Evolutionary conservation across 2,329 filamentous ascomycete genomes (phyloP), one percentile per base, ranked within the genome.

Genomic region (Arachnomyces sp.): DNA sequence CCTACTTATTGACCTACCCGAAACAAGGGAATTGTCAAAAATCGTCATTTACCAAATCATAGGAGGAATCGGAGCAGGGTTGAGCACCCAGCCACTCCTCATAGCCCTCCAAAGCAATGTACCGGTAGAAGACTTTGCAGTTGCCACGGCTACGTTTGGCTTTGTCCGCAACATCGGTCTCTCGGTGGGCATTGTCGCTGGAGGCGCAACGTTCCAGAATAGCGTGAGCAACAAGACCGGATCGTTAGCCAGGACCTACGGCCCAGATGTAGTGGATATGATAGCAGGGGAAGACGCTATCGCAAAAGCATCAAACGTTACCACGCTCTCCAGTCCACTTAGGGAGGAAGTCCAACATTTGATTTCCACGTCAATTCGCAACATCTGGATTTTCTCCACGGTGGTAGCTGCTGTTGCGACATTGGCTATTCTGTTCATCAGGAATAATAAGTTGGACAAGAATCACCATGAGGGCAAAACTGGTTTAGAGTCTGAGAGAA

Each of bases 31-130:
- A 43, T 73, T 67, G 68, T 52, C 66, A 17, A 65, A 65, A 17
- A 65, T 71, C 44, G 61, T 71, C 51, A 61, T 68, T 31, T 82
- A 69, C 51, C 76, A 82, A 56, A 60, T 82, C 35, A 63, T 82
- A 25, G 69, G 67, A 3, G 78, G 78, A n/a, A 52, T 77, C 4
- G 80, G 79, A 16, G 69, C 78, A 4, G 79, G 79, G 0, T 73
- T 77, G 29, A 77, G 78, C 53, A 79, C 82, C 56, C 78, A 82
- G 54, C 62, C 74, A 0, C 78, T 78, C 0, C 64, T 83, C 16
- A 73, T 83, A 29, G 75, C 77, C 0, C 69, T 86, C 4, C 82
- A 86, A 51, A 72, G 75, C 3, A 73, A 72, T 9, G 75, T 84
- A 30, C 65, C 69, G 12, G 72, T 71, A 5, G 61, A 68, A 8